phyloP scores from a whole-genome alignment of 73 alveolate genomes.

The Symbiodinium pilosum region DNA sequence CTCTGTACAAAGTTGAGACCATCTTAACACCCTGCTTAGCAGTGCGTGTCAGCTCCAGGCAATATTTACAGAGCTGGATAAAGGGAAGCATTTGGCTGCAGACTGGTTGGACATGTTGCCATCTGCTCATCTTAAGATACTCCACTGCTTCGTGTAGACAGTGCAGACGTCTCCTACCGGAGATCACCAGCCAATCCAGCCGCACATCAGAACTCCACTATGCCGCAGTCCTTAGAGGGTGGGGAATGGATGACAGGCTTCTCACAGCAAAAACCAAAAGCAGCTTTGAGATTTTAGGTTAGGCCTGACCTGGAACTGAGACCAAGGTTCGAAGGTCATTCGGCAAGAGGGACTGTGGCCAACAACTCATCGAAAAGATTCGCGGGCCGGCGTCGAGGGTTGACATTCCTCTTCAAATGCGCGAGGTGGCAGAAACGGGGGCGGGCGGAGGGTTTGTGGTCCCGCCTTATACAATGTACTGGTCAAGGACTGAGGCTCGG shows the following conservation, averaged over 20 bases:
- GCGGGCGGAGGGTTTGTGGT: no score
- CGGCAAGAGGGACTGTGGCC: conserved; percentile 54
- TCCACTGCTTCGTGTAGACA: no score
- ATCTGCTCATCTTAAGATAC: no score
- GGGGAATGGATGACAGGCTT: background rate
- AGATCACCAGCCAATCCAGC: no score
- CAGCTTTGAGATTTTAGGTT: background rate
- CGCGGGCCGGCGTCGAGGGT: conserved; percentile 46
- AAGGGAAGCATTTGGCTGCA: background rate
- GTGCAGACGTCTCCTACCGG: no score
- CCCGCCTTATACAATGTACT: no score
- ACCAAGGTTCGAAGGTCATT: background rate
- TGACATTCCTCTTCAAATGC: background rate
- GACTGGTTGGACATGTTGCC: background rate
- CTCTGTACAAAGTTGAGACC: conserved; percentile 52
- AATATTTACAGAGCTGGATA: background rate
- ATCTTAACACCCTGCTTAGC: conserved; percentile 71
- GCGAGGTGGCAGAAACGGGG: no score
- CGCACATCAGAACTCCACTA: background rate
- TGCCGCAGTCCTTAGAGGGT: background rate
- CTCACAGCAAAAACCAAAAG: background rate
- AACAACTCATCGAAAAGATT: conserved; percentile 71
- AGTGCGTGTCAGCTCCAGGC: background rate
- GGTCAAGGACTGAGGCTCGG: no score
- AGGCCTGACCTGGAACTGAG: background rate